These are phyloP conservation scores for Yamadazyma endophytica DNA, from an alignment of 805 yeast species.

Conservation along the genomic window DNA sequence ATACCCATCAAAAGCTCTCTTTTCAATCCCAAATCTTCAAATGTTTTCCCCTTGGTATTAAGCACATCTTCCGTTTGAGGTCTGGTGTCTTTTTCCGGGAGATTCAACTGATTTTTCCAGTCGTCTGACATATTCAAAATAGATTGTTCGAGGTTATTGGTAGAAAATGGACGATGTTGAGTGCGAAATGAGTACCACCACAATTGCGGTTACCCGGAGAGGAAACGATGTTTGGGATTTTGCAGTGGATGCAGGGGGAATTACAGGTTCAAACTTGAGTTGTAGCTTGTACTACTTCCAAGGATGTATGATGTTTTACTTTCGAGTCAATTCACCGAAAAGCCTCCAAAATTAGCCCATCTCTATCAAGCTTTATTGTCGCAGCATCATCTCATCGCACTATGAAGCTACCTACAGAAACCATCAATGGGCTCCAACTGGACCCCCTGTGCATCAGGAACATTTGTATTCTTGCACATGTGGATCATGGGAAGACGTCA, in stretches of 20 bases:
- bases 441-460: slow-evolving; percentile 73
- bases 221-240: too few relatives aligned
- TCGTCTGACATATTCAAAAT: slow-evolving; percentile 6
- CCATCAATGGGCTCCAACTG: slow-evolving; percentile 62
- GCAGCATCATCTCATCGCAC: too few relatives aligned
- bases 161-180: too few relatives aligned
- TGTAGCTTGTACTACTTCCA: too few relatives aligned
- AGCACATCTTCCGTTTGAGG: slow-evolving; percentile 97
- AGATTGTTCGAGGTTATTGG: not conserved
- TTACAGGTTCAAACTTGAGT: too few relatives aligned
- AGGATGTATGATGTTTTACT: too few relatives aligned
- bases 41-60: slow-evolving; percentile 82
- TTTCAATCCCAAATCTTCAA: slow-evolving; percentile 88
- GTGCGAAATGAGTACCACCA: too few relatives aligned
- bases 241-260: too few relatives aligned
- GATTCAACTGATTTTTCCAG: slow-evolving; percentile 72
- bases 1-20: slow-evolving; percentile 97
- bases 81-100: slow-evolving; percentile 85
- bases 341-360: too few relatives aligned
- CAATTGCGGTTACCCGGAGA: too few relatives aligned
- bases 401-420: slow-evolving; percentile 60
- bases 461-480: slow-evolving; percentile 95
- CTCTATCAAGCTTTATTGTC: too few relatives aligned
- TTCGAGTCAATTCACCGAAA: too few relatives aligned
- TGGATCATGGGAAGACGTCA: slow-evolving; percentile 97